Base-by-base conservation (phyloP, 495 filamentous ascomycete species). In the Trichoderma asperelloides region DNA sequence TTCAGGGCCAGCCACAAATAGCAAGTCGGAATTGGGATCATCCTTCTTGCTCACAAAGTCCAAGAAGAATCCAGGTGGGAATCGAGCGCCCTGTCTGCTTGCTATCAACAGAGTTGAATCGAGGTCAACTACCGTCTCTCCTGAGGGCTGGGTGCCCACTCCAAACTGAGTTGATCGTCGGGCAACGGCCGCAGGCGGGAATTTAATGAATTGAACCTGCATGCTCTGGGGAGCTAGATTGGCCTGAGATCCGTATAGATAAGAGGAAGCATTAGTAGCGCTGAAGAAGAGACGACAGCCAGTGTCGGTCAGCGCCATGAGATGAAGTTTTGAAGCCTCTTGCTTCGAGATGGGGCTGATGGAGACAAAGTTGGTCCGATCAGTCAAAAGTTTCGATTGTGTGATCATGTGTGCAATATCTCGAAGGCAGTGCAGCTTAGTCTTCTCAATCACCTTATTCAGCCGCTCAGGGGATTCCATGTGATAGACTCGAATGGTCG, bases 151-250 rank as follows among this genome's bases (percentile, higher is more conserved):
- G 9, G 23, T 12, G 55, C 13, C 28, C 55, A 39, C 72, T 70
- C n/a, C 73, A 70, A 16, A 41, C 69, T 72, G 63, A 37, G 73
- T 66, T 67, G 64, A 55, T 80, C 74, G 28, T 71, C 69, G 0
- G 95, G 94, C 11, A 45, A 9, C 12, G 7, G 37, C 39, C 15
- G 40, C n/a, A 18, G 39, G 27, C 18, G 95, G 96, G 66, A 97
- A 96, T 71, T 93, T 96, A 74, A 98, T 88, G 71, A 94, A 93
- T 69, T 96, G 91, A 25, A 97, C 87, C 74, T 97, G 93, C 93
- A 99, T 97, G 78, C 92, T 97, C 63, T 89, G 94, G 3, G 96
- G 94, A 0, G 92, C 86, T 66, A 80, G 83, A 55, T 76, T 82
- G 28, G 80, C 77, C 27, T 87, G 82, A 30, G 85, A 79, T 15